A percentile compares a stretch with the other conserved stretches of the same genome.
phyloP scores from a whole-genome alignment of 768 basidiomycete genomes.

The Mrakia blollopis region DNA sequence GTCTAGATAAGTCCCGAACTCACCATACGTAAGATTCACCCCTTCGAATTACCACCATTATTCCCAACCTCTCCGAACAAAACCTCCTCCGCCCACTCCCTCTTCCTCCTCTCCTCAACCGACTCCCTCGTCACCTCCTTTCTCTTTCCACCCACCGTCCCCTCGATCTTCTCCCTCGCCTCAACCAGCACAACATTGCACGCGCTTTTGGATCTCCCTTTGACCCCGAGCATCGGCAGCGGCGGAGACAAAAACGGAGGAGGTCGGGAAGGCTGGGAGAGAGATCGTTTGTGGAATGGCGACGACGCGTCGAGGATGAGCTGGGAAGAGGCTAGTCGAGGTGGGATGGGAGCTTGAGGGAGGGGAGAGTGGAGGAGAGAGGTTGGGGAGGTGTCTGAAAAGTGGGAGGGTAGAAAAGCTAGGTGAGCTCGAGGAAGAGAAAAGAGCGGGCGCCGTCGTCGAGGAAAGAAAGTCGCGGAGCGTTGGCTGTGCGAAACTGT shows the following conservation, averaged over 20 bases:
- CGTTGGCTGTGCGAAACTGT: background rate
- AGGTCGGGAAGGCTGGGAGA: background rate
- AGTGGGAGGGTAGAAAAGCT: background rate
- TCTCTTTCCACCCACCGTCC: background rate
- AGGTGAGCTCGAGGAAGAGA: background rate
- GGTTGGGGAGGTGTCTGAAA: background rate
- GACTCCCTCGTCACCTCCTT: background rate
- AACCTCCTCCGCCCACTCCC: slow-evolving; percentile 8
- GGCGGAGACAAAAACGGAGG: too few species aligned
- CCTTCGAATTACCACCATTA: too few species aligned
- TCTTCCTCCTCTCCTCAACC: background rate
- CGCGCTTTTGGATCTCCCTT: background rate
- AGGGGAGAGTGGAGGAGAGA: background rate
- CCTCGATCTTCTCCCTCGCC: background rate
- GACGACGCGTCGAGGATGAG: background rate
- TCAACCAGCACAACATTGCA: background rate
- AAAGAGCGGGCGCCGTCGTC: background rate
- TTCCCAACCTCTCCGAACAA: background rate
- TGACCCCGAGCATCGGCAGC: background rate
- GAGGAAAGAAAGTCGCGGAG: background rate
- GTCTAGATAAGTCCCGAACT: too few species aligned
- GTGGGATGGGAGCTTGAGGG: background rate
- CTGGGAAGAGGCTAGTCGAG: background rate
- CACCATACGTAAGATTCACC: too few species aligned
- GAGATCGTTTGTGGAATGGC: background rate